Base-by-base conservation (phyloP, 1,284 basidiomycete genomes). In the Pisolithus thermaeus region DNA sequence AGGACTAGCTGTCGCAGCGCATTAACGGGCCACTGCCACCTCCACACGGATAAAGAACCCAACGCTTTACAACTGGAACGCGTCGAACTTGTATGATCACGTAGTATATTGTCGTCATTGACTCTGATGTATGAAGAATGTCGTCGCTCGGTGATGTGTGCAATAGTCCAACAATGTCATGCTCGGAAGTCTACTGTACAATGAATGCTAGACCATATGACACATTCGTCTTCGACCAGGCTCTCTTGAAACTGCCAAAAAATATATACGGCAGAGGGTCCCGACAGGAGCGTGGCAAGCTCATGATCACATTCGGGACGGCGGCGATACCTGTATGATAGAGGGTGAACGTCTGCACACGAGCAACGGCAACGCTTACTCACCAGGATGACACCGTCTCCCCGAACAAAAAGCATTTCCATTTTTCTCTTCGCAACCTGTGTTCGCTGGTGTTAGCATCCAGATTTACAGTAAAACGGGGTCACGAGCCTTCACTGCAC, bases 391-490 rank as follows among this genome's bases (percentile, higher is more conserved):
- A 96, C 92, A 54, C 93, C 91, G 67, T 97, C 94, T 50, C 96
- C 96, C 67, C 96, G 79, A 2, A 99, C 95, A 64, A 98, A 99
- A 48, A 99, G 77, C 96, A 99, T 99, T 54, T 96, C 92, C 78
- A 95, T 86, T 70, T 91, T 95, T 61, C 95, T 79, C 73, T 94
- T 95, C 54, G 93, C 92, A 38, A 92, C 81, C 95, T 97, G 58
- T 36, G 4, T 11, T 16, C 48, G 22, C n/a, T 63, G 47, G 35
- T 9, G 8, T 35, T 12, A 66, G 49, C 36, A 42, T 27, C 39
- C 3, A 41, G 7, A 11, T 46, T 18, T 25, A 41, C 20, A 16
- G 40, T 39, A 5, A 5, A 39, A 47, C 11, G 40, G 23, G 12
- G 40, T 9, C 18, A 63, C 76, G 51, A 64, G 87, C 87, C 59